Evolutionary conservation across 2,329 filamentous ascomycete species (phyloP).

Genomic region (Diaporthe destruens): DNA sequence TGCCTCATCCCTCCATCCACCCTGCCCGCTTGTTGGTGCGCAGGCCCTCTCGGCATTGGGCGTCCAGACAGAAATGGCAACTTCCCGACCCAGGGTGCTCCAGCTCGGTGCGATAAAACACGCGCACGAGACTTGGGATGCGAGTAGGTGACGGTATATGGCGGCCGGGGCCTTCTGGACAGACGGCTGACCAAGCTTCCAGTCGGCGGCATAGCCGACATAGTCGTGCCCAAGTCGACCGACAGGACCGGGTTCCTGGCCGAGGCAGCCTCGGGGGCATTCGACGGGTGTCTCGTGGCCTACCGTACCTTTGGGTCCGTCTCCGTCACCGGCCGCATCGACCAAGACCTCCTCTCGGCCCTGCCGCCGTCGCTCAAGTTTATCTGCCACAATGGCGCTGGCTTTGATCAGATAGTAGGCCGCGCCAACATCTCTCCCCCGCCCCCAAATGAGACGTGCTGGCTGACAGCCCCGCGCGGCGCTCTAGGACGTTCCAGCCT

Average conservation of each 20-base stretch:
- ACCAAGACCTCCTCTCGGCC: constrained; percentile 75
- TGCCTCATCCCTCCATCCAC: not conserved
- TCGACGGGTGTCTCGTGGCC: constrained; percentile 74
- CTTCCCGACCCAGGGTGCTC: constrained; percentile 65
- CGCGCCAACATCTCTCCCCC: too few relatives aligned
- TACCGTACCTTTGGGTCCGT: constrained; percentile 80
- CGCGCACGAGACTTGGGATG: constrained; percentile 74
- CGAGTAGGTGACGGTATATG: constrained; percentile 45
- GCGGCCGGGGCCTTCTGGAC: too few relatives aligned
- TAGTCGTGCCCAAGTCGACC: constrained; percentile 71
- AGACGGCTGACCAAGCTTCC: not conserved
- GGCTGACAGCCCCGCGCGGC: not conserved
- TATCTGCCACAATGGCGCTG: constrained; percentile 77
- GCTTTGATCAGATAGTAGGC: constrained; percentile 79
- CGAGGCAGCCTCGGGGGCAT: constrained; percentile 73
- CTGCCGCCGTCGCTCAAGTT: constrained; percentile 68
- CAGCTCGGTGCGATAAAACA: constrained; percentile 73
- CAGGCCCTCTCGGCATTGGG: too few relatives aligned
- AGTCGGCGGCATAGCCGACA: constrained; percentile 71
- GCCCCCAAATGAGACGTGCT: too few relatives aligned
- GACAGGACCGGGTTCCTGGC: constrained; percentile 76
- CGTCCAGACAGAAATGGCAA: constrained; percentile 1
- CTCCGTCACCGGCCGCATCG: constrained; percentile 75
- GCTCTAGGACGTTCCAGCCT: constrained; percentile 72
- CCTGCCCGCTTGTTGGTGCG: not conserved